Conservation (phyloP, 768 basidiomycete genomes). For the Hydnum rufescens region DNA sequence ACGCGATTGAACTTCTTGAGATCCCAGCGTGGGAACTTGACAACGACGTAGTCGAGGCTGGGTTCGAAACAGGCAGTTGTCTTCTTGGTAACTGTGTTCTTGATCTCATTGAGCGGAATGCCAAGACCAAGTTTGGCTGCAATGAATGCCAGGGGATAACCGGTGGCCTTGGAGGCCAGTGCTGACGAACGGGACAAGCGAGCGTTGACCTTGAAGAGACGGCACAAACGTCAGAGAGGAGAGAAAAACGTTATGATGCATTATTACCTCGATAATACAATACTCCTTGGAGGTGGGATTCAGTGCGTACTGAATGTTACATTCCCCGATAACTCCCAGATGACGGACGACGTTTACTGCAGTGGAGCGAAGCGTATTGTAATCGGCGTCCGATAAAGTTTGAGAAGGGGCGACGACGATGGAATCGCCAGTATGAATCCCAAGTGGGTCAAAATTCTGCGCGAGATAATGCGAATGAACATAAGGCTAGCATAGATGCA, state of each 20-base stretch:
- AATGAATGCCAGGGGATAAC: slow-evolving; percentile 95
- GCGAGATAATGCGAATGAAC: no score
- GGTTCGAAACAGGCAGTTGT: slow-evolving; percentile 98
- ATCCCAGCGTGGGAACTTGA: slow-evolving; percentile 99
- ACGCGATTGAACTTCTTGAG: slow-evolving; percentile 95
- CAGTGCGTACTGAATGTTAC: slow-evolving; percentile 97
- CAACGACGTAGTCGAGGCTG: slow-evolving; percentile 88
- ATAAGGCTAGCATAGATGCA: no score
- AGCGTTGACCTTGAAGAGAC: slow-evolving; percentile 52
- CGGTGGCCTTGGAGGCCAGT: slow-evolving; percentile 93
- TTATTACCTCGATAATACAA: slow-evolving; percentile 80
- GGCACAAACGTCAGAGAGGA: background rate
- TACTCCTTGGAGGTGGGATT: slow-evolving; percentile 89
- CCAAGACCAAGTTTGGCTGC: slow-evolving; percentile 95
- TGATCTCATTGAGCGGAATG: slow-evolving; percentile 93
- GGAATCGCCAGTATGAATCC: slow-evolving; percentile 96
- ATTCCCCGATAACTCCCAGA: slow-evolving; percentile 88
- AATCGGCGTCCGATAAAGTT: slow-evolving; percentile 96
- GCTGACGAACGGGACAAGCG: slow-evolving; percentile 95
- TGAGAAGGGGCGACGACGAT: slow-evolving; percentile 97
- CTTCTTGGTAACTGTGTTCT: slow-evolving; percentile 90
- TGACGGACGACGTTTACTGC: slow-evolving; percentile 99
- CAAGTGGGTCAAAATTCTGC: slow-evolving; percentile 90
- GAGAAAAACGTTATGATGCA: background rate
- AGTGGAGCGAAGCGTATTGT: slow-evolving; percentile 96